A percentile compares a stretch with the other conserved stretches of the same genome.
Evolutionary conservation across 345 rosid species (phyloP).

Genomic region (Populus pruinosa): DNA sequence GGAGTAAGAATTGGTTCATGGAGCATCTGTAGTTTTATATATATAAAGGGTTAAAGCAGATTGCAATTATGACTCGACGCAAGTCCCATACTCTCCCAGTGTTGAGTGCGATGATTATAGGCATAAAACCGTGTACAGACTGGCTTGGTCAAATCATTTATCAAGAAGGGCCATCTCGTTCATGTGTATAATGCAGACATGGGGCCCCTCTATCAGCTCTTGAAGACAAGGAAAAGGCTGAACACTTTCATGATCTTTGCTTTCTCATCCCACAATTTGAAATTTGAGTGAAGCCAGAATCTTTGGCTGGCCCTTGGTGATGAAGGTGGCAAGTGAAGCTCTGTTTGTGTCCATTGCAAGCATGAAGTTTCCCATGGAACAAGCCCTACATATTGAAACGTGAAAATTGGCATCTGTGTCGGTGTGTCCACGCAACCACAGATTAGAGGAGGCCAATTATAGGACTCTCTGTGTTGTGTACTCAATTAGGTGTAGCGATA

Average conservation of each 20-base stretch:
- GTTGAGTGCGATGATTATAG: neutral
- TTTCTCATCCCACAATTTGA: neutral
- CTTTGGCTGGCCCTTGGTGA: neutral
- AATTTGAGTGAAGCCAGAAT: neutral
- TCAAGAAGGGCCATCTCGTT: slow-evolving; percentile 11
- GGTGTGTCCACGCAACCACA: slow-evolving; percentile 9
- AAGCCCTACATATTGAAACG: neutral
- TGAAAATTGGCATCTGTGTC: slow-evolving; percentile 9
- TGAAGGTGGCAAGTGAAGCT: neutral
- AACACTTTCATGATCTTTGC: neutral
- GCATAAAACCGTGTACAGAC: slow-evolving; percentile 21
- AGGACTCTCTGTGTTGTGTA: neutral
- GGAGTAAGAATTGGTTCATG: too few relatives aligned
- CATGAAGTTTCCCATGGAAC: neutral
- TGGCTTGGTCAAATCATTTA: slow-evolving; percentile 29
- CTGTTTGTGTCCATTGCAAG: neutral
- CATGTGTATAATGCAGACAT: neutral
- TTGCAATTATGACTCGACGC: neutral
- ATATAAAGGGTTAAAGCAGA: neutral
- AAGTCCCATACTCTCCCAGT: neutral
- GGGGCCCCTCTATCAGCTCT: slow-evolving; percentile 7
- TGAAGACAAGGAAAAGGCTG: slow-evolving; percentile 10
- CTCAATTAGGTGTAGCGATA: neutral
- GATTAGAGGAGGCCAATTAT: neutral
- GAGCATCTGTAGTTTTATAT: too few relatives aligned